Conservation (phyloP, 371 early-diverging fungal species). For the Syncephalastrum monosporum region DNA sequence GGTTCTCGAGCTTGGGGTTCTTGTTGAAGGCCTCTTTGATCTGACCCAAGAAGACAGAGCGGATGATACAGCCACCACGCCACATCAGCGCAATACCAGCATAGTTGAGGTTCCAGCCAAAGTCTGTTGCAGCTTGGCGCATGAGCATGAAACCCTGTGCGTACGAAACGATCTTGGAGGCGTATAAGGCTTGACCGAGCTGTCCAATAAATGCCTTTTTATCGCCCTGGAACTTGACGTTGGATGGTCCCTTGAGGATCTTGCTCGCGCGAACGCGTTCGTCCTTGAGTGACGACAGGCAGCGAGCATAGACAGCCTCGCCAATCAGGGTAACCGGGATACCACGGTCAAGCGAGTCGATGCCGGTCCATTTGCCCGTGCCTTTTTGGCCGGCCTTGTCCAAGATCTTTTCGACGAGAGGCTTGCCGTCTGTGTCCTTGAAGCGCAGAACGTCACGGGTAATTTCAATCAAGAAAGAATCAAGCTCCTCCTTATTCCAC, state of each 20-base stretch:
- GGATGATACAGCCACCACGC: slow-evolving; percentile 99
- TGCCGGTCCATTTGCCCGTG: slow-evolving; percentile 98
- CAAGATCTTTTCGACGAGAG: slow-evolving; percentile 92
- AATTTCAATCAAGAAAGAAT: slow-evolving; percentile 98
- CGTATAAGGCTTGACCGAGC: slow-evolving; percentile 91
- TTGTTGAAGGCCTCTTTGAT: slow-evolving; percentile 91
- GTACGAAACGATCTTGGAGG: slow-evolving; percentile 97
- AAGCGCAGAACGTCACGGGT: slow-evolving; percentile 90
- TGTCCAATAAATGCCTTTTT: slow-evolving; percentile 83
- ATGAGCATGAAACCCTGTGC: slow-evolving; percentile 99
- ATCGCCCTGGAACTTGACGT: slow-evolving; percentile 71
- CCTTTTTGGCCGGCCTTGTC: slow-evolving; percentile 99
- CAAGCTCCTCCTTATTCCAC: slow-evolving; percentile 96
- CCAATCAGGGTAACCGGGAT: slow-evolving; percentile 96
- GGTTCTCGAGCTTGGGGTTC: slow-evolving; percentile 84
- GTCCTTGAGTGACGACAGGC: slow-evolving; percentile 93
- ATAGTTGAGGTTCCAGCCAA: slow-evolving; percentile 95
- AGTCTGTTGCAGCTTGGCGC: slow-evolving; percentile 91
- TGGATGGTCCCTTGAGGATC: slow-evolving; percentile 76
- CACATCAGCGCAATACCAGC: slow-evolving; percentile 98
- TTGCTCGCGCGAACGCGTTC: slow-evolving; percentile 90
- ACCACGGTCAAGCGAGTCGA: slow-evolving; percentile 91
- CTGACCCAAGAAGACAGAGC: slow-evolving; percentile 92
- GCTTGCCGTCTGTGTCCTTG: slow-evolving; percentile 85
- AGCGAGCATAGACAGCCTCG: slow-evolving; percentile 97